A percentile compares a stretch with the other conserved stretches of the same genome.
Evolutionary conservation across 2,329 filamentous ascomycete genomes (phyloP).

Genomic region (Colletotrichum camelliae): DNA sequence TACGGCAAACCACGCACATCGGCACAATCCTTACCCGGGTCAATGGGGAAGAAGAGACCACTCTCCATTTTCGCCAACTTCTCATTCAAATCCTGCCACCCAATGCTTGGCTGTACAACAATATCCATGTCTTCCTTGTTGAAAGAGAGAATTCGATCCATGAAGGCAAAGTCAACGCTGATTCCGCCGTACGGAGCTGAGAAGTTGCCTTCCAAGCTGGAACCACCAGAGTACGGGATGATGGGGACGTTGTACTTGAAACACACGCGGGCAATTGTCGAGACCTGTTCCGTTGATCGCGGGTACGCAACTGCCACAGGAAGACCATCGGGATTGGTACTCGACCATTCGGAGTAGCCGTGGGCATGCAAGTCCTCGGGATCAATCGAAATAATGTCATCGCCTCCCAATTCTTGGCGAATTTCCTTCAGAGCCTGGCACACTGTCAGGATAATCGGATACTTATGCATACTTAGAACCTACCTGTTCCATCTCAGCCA

Average conservation of each 20-base stretch:
- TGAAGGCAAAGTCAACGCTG: constrained; percentile 86
- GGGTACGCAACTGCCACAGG: constrained; percentile 71
- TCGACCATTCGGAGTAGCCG: constrained; percentile 73
- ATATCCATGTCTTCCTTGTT: constrained; percentile 92
- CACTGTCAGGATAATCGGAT: not conserved
- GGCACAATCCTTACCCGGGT: constrained; percentile 66
- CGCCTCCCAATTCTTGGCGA: constrained; percentile 46
- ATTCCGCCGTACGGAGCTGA: constrained; percentile 86
- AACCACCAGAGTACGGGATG: constrained; percentile 85
- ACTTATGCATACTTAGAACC: not conserved
- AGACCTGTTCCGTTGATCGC: constrained; percentile 64
- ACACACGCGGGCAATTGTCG: constrained; percentile 70
- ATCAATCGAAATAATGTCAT: constrained; percentile 67
- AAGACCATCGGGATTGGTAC: constrained; percentile 62
- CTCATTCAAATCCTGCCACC: constrained; percentile 91
- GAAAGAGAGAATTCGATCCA: constrained; percentile 82
- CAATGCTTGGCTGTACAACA: constrained; percentile 87
- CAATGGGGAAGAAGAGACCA: constrained; percentile 89
- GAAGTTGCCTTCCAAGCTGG: constrained; percentile 89
- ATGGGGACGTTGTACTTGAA: constrained; percentile 82
- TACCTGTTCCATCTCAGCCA: constrained; percentile 38
- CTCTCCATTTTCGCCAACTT: constrained; percentile 69
- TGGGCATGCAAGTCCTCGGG: constrained; percentile 65
- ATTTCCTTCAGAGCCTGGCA: constrained; percentile 62
- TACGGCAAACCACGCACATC: not conserved